These are phyloP conservation scores for Marvania coccoides DNA, from an alignment of 139 green algal species.

Conservation along the genomic window DNA sequence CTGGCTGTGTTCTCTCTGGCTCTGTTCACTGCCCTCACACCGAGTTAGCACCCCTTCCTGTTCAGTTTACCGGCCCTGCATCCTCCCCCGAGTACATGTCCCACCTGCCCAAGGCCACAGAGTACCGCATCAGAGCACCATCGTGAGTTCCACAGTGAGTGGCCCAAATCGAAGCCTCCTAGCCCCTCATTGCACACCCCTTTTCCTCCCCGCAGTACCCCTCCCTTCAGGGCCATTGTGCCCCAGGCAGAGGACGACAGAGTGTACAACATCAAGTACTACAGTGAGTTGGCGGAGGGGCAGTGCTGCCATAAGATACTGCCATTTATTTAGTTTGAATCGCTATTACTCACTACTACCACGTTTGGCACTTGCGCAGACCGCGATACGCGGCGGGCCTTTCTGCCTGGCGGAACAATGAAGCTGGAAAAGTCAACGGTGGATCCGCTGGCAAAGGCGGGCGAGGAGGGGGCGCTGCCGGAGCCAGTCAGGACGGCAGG, in stretches of 20 bases:
- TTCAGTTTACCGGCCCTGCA: constrained; percentile 28
- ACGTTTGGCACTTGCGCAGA: constrained; percentile 2
- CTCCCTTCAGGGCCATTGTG: constrained; percentile 44
- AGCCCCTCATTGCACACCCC: not conserved
- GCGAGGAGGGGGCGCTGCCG: constrained; percentile 3
- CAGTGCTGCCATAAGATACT: not conserved
- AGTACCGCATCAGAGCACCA: constrained; percentile 24
- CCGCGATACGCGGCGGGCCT: constrained; percentile 28
- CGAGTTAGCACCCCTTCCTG: not conserved
- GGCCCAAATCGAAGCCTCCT: not conserved
- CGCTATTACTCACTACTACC: not conserved
- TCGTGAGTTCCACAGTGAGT: constrained; percentile 12
- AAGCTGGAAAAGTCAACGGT: constrained; percentile 19
- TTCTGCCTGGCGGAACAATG: constrained; percentile 37
- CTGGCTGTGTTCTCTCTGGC: not conserved
- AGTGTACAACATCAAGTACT: constrained; percentile 78
- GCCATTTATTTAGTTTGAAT: not conserved
- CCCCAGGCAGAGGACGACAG: constrained; percentile 44
- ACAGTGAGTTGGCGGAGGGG: constrained; percentile 24
- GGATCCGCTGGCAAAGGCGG: not conserved
- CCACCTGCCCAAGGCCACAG: constrained; percentile 17
- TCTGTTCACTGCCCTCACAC: not conserved
- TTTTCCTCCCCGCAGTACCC: constrained; percentile 34
- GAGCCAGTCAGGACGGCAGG: constrained; percentile 2
- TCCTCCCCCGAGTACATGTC: constrained; percentile 29